phyloP scores from a whole-genome alignment of 1,284 basidiomycete species.

The Coniophora puteana region DNA sequence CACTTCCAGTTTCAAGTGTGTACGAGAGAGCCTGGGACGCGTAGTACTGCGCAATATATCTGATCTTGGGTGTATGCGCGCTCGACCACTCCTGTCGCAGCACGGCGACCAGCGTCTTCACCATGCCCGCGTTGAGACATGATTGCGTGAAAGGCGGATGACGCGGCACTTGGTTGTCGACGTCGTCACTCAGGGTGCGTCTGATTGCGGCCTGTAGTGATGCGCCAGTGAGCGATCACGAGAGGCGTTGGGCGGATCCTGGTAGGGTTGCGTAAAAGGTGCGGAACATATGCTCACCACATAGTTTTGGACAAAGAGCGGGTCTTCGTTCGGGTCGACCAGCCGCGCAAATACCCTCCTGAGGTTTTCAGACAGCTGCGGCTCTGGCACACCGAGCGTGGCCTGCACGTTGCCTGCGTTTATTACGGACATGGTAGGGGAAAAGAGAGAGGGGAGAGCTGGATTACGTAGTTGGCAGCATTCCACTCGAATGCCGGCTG shows the following conservation, averaged over 20 bases:
- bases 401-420: too few relatives aligned
- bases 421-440: too few relatives aligned
- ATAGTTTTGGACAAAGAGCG: conserved; percentile 15
- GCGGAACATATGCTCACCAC: conserved; percentile 9
- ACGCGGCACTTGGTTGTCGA: too few relatives aligned
- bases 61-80: conserved; percentile 4
- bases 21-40: conserved; percentile 16
- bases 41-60: conserved; percentile 16
- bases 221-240: background rate
- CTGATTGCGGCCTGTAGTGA: conserved; percentile 10
- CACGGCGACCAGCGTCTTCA: conserved; percentile 13
- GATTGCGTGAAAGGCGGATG: conserved; percentile 13
- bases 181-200: conserved; percentile 1
- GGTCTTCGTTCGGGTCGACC: conserved; percentile 16
- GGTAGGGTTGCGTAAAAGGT: background rate
- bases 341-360: conserved; percentile 16
- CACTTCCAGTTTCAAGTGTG: conserved; percentile 15
- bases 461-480: too few relatives aligned
- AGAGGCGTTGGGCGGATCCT: too few relatives aligned
- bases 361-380: conserved; percentile 7
- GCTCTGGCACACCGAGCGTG: conserved; percentile 1
- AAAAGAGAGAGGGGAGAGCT: too few relatives aligned
- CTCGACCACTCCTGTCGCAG: background rate
- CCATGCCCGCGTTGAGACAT: conserved; percentile 20
- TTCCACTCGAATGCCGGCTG: too few relatives aligned